These are phyloP conservation scores for Adansonia gregorii DNA, from an alignment of 441 rosid genomes.

Conservation along the genomic window DNA sequence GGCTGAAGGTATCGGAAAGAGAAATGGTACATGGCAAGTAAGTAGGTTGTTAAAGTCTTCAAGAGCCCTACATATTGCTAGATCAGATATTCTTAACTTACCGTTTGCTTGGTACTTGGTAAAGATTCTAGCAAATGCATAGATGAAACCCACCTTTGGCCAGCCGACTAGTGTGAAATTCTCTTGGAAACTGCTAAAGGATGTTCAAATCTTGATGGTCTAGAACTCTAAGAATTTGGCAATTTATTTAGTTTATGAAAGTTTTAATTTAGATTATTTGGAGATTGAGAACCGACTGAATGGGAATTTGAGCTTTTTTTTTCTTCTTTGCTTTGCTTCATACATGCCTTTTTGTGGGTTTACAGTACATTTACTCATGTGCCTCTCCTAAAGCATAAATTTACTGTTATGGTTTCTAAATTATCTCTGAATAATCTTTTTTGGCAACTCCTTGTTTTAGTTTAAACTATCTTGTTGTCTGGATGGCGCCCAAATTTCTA, in stretches of 20 bases:
- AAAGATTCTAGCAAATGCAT: not conserved
- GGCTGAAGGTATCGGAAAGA: not conserved
- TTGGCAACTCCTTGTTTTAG: not conserved
- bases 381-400: slow-evolving; percentile 12
- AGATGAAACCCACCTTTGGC: not conserved
- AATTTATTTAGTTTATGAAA: slow-evolving; percentile 21
- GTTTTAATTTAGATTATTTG: slow-evolving; percentile 2
- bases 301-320: slow-evolving; percentile 9
- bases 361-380: not conserved
- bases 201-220: slow-evolving; percentile 21
- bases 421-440: slow-evolving; percentile 6
- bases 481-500: slow-evolving; percentile 27
- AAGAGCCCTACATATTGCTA: not conserved
- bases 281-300: slow-evolving; percentile 8
- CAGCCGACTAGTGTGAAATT: slow-evolving; percentile 4
- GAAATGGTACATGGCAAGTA: not conserved
- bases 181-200: not conserved
- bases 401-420: slow-evolving; percentile 17
- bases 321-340: not conserved
- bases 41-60: slow-evolving; percentile 12
- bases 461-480: not conserved
- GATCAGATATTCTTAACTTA: not conserved
- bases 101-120: not conserved
- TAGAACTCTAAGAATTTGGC: slow-evolving; percentile 5
- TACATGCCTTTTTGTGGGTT: not conserved